Percentiles rank a stretch among this genome's conserved stretches.
Conservation (phyloP, 352 stramenopile species). For the Globisporangium yorkense region DNA sequence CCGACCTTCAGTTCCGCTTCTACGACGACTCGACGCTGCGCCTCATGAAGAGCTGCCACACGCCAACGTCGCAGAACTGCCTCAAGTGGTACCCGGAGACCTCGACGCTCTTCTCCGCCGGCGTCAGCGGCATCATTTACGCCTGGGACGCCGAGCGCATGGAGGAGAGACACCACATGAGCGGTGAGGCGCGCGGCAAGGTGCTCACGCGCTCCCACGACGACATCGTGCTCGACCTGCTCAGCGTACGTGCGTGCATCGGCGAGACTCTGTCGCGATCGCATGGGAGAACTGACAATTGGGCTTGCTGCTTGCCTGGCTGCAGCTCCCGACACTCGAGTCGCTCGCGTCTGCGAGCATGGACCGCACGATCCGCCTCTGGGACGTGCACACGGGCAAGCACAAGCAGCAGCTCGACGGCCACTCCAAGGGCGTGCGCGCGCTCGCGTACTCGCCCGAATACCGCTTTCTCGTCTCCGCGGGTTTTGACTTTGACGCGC, state of each 20-base stretch:
- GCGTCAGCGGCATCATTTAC: constrained; percentile 80
- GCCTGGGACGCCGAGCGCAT: constrained; percentile 81
- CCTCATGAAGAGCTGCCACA: constrained; percentile 76
- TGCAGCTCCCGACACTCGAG: constrained; percentile 66
- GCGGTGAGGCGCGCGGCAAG: constrained; percentile 43
- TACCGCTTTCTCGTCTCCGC: constrained; percentile 85
- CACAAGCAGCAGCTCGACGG: constrained; percentile 84
- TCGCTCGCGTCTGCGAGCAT: constrained; percentile 83
- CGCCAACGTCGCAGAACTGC: constrained; percentile 74
- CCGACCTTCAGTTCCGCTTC: constrained; percentile 77
- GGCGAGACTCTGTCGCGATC: background rate
- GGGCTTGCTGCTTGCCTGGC: background rate
- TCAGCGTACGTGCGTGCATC: constrained; percentile 33
- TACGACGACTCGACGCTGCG: constrained; percentile 73
- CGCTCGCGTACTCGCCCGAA: constrained; percentile 77
- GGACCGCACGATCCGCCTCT: constrained; percentile 86
- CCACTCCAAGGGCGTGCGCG: constrained; percentile 74
- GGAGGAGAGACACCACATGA: constrained; percentile 83
- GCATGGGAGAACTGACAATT: background rate
- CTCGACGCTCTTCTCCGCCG: constrained; percentile 68
- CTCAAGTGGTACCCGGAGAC: constrained; percentile 73
- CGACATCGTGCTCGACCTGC: constrained; percentile 83
- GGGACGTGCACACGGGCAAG: constrained; percentile 82
- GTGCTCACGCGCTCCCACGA: constrained; percentile 76
- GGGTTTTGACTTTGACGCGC: constrained; percentile 85